Conservation (phyloP, 768 basidiomycete genomes). For the Leccinum imitatum region DNA sequence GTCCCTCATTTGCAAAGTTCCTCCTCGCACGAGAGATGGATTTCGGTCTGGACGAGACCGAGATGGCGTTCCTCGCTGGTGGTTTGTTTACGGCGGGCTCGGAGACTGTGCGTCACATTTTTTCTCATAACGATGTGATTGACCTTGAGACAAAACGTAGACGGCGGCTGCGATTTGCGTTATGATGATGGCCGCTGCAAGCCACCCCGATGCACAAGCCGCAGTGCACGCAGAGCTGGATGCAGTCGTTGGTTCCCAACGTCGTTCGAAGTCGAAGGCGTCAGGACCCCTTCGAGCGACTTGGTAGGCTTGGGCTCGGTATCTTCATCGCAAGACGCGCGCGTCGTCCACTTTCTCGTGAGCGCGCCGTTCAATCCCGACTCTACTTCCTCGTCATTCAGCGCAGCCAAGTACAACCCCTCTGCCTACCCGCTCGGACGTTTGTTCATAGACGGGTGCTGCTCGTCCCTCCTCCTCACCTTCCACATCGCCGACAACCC, state of each 20-base stretch:
- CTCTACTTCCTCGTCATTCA: constrained; percentile 49
- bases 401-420: constrained; percentile 72
- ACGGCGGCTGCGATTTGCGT: constrained; percentile 52
- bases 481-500: too few species aligned
- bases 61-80: constrained; percentile 59
- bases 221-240: constrained; percentile 54
- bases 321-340: constrained; percentile 37
- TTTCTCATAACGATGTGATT: neutral
- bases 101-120: constrained; percentile 39
- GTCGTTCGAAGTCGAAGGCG: constrained; percentile 30
- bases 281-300: constrained; percentile 19
- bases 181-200: constrained; percentile 47
- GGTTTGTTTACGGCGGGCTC: constrained; percentile 57
- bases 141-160: constrained; percentile 17
- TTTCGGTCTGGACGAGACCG: constrained; percentile 49
- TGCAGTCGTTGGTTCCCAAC: constrained; percentile 39
- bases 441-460: constrained; percentile 83
- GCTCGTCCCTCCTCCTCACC: too few species aligned
- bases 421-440: constrained; percentile 72
- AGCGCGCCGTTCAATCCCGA: constrained; percentile 80
- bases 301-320: constrained; percentile 15
- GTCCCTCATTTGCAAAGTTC: constrained; percentile 51
- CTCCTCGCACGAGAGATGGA: constrained; percentile 51
- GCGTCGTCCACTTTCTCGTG: constrained; percentile 76
- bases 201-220: constrained; percentile 47